Conservation (phyloP, 495 filamentous ascomycete species). For the Penicillium salamii region DNA sequence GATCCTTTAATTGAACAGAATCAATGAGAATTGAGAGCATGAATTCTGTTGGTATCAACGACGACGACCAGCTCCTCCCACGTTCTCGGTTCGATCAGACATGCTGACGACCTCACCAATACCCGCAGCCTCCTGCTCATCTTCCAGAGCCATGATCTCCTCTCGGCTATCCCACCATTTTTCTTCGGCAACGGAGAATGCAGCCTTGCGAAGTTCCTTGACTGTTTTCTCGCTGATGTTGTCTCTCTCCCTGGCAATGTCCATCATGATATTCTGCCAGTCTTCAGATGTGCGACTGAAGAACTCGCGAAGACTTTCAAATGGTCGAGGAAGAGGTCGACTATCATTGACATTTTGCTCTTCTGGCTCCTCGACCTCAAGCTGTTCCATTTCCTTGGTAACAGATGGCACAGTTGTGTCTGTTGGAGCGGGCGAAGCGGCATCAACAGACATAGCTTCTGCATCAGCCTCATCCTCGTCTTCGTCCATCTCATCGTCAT, state of each 20-base stretch:
- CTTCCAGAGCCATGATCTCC: constrained; percentile 88
- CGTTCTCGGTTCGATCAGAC: constrained; percentile 60
- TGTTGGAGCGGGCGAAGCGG: constrained; percentile 33
- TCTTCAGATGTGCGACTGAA: constrained; percentile 81
- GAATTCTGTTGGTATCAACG: constrained; percentile 35
- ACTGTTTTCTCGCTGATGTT: constrained; percentile 56
- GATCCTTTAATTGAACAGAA: background rate
- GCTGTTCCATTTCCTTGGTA: constrained; percentile 60
- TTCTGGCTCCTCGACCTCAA: constrained; percentile 56
- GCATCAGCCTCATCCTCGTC: constrained; percentile 46
- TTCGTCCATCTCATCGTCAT: constrained; percentile 62
- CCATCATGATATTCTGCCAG: constrained; percentile 85
- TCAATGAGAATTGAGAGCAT: background rate
- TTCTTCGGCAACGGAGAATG: constrained; percentile 85
- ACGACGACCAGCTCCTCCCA: constrained; percentile 56
- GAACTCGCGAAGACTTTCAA: constrained; percentile 90
- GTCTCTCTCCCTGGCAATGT: constrained; percentile 58
- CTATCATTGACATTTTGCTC: constrained; percentile 45
- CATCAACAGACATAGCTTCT: constrained; percentile 42
- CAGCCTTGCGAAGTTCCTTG: constrained; percentile 88
- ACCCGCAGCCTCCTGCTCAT: constrained; percentile 93
- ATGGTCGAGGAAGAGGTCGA: constrained; percentile 66
- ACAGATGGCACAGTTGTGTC: constrained; percentile 38
- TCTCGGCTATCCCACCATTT: constrained; percentile 99
- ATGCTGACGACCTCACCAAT: constrained; percentile 94